Base-by-base conservation (phyloP, 2,329 filamentous ascomycete species). In the Gnomoniopsis sp. region DNA sequence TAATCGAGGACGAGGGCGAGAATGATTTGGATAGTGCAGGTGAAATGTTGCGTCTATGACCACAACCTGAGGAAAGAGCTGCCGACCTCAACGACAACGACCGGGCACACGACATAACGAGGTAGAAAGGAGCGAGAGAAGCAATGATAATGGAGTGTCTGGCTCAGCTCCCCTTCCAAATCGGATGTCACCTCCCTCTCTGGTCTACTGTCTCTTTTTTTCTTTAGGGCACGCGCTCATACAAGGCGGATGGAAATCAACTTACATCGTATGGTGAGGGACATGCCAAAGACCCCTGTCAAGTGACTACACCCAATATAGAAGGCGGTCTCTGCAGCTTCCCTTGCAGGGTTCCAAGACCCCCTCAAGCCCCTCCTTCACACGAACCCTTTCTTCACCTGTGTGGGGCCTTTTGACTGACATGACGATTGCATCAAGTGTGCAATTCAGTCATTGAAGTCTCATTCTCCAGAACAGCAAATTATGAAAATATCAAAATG, bases 21-120 rank as follows among this genome's bases (percentile, higher is more conserved):
- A 50, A 36, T 36, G 57, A 53, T 33, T 50, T 54, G n/a, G 57
- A 48, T 50, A 59, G 17, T 34, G 53, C 22, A 49, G 54, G 26
- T 30, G 26, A 30, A 30, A 30, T 30, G 26, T 30, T 33, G 43
- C 56, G 60, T 49, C 53, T 57, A 30, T 56, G 60, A 23, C 23
- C 12, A 21, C 41, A 50, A 34, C 21, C 15, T 44, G 47, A 43
- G 38, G 46, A 56, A 50, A 48, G 46, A 46, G 57, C 53, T 33
- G 57, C 60, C 44, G 57, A 48, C 56, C 57, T 57, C 60, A 59
- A 17, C 47, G 60, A 59, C 23, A 47, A 56, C 15, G 49, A 52
- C 33, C 59, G 57, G 51, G 60, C 57, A 49, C 59, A 41, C 58
- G 60, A 62, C 60, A 62, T 62, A 51, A 48, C 53, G 52, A 51